Conservation (phyloP, 2,329 filamentous ascomycete species). For the Fusarium verticillioides region DNA sequence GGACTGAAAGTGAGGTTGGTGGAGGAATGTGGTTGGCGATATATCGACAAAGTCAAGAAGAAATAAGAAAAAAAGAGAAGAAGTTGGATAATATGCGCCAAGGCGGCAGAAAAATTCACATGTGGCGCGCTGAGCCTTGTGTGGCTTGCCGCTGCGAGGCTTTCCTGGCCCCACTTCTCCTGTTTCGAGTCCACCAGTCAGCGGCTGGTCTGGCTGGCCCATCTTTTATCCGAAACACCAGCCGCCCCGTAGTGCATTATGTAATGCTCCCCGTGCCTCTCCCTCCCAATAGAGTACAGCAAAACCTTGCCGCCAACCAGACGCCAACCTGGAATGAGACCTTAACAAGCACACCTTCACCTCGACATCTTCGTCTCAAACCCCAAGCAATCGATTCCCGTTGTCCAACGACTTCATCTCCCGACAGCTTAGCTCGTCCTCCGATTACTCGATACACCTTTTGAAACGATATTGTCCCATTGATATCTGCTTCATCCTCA, state of each 20-base stretch:
- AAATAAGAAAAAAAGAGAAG: slow-evolving; percentile 33
- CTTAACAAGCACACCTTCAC: slow-evolving; percentile 50
- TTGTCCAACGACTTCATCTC: slow-evolving; percentile 44
- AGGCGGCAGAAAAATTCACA: slow-evolving; percentile 41
- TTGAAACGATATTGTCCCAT: slow-evolving; percentile 27
- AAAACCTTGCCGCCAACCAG: slow-evolving; percentile 57
- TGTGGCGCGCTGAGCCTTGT: slow-evolving; percentile 35
- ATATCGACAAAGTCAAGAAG: slow-evolving; percentile 27
- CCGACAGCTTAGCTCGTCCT: slow-evolving; percentile 30
- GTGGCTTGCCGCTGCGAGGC: slow-evolving; percentile 23
- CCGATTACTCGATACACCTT: slow-evolving; percentile 27
- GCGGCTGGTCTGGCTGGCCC: background rate
- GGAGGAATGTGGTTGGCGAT: slow-evolving; percentile 28
- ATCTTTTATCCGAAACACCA: slow-evolving; percentile 38
- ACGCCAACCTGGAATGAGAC: slow-evolving; percentile 53
- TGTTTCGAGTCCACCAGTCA: background rate
- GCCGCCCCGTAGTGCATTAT: slow-evolving; percentile 40
- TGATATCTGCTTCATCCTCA: slow-evolving; percentile 23
- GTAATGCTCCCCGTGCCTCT: slow-evolving; percentile 47
- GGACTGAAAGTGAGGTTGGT: slow-evolving; percentile 32
- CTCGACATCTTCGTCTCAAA: slow-evolving; percentile 41
- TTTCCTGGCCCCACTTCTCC: background rate
- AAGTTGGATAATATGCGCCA: slow-evolving; percentile 25
- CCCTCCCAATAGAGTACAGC: slow-evolving; percentile 47
- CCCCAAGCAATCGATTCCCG: slow-evolving; percentile 35